Conservation (phyloP, 352 stramenopile species). For the Thraustochytrium sp. region DNA sequence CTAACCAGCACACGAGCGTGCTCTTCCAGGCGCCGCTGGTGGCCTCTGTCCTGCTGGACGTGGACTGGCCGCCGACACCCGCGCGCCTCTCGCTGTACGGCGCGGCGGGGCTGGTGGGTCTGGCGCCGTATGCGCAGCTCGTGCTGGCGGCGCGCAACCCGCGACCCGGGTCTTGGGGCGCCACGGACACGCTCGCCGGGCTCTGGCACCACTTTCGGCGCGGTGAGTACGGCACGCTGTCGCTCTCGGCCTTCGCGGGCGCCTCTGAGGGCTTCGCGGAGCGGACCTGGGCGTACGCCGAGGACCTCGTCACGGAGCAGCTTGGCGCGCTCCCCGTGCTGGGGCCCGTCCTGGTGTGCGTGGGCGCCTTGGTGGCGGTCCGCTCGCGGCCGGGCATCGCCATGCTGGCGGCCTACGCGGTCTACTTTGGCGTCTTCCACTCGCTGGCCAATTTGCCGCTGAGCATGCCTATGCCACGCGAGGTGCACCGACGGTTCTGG, state of each 20-base stretch:
- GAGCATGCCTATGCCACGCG: constrained; percentile 2
- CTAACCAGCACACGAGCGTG: constrained; percentile 93
- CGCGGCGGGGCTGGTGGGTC: constrained; percentile 62
- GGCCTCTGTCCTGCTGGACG: constrained; percentile 49
- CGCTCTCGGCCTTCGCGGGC: constrained; percentile 68
- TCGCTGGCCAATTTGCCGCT: constrained; percentile 21
- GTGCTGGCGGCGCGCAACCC: constrained; percentile 63
- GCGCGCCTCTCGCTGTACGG: not conserved
- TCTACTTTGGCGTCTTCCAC: constrained; percentile 29
- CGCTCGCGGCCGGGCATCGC: not conserved
- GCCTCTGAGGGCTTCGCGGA: not conserved
- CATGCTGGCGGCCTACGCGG: not conserved
- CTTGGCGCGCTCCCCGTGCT: not conserved
- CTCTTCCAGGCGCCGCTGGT: constrained; percentile 80
- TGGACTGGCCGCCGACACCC: not conserved
- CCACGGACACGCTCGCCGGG: constrained; percentile 69
- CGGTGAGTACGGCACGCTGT: constrained; percentile 86
- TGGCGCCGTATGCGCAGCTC: constrained; percentile 77
- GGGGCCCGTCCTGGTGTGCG: not conserved
- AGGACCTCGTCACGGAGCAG: not conserved
- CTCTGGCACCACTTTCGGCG: constrained; percentile 83
- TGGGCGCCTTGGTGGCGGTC: not conserved
- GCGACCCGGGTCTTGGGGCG: constrained; percentile 75
- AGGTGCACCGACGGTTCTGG: constrained; percentile 36
- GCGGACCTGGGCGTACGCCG: not conserved